Percentiles rank a stretch among this genome's conserved stretches.
These are phyloP conservation scores for Trichosporon faecale DNA, from an alignment of 1,284 basidiomycete species.

Conservation along the genomic window DNA sequence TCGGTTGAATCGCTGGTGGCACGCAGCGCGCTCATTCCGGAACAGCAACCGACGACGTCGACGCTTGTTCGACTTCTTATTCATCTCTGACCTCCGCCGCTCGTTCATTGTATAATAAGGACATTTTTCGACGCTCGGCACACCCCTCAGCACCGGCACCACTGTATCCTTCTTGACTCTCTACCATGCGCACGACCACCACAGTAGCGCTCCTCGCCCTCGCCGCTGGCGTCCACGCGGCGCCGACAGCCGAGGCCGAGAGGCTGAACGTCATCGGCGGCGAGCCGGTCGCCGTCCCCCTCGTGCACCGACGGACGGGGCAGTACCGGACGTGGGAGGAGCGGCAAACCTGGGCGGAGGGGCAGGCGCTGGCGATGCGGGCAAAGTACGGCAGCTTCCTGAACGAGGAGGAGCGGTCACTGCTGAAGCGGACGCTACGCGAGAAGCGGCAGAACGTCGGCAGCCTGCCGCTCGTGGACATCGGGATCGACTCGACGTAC, in stretches of 20 bases:
- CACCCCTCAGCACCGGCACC: neutral
- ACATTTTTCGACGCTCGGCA: neutral
- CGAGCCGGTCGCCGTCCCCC: conserved; percentile 19
- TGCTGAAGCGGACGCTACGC: conserved; percentile 15
- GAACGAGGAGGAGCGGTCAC: conserved; percentile 25
- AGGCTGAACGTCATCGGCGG: conserved; percentile 7
- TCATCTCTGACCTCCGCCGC: neutral
- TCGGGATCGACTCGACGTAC: conserved; percentile 46
- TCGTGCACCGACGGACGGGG: conserved; percentile 23
- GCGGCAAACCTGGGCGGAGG: conserved; percentile 36
- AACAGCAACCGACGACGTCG: neutral
- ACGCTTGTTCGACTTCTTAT: neutral
- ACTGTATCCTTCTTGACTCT: neutral
- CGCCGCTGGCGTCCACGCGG: conserved; percentile 13
- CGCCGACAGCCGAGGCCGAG: conserved; percentile 13
- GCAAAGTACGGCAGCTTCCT: conserved; percentile 40
- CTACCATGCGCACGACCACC: neutral
- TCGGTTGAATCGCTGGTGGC: neutral
- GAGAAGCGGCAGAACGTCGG: conserved; percentile 18
- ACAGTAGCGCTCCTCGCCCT: conserved; percentile 5
- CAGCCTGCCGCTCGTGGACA: conserved; percentile 27
- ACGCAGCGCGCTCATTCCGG: neutral
- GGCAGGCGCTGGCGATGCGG: conserved; percentile 34
- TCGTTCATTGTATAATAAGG: neutral
- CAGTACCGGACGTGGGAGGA: conserved; percentile 30